phyloP scores from a whole-genome alignment of 2,329 filamentous ascomycete genomes.

The Aspergillus spinulosporus region DNA sequence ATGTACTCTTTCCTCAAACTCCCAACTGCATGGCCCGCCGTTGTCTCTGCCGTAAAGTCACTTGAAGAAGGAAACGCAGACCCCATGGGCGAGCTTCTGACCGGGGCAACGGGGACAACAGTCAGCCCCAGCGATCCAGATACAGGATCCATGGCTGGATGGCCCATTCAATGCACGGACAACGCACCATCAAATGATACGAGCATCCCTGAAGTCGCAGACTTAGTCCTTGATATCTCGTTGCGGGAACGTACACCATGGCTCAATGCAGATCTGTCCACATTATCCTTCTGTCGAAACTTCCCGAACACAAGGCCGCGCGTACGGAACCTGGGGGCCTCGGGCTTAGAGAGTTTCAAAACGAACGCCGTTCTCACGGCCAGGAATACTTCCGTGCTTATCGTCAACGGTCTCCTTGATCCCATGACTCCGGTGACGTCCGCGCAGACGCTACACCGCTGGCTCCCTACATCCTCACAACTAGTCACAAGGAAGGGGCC shows the following conservation, averaged over 20 bases:
- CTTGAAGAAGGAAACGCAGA: neutral
- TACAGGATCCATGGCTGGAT: neutral
- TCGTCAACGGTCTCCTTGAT: constrained; percentile 3
- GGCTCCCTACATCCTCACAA: neutral
- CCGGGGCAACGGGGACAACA: neutral
- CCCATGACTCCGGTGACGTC: neutral
- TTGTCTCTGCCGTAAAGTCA: neutral
- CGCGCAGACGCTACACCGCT: neutral
- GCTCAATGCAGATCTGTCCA: constrained; percentile 4
- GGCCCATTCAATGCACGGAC: constrained; percentile 7
- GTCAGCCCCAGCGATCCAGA: neutral
- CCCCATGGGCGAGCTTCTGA: neutral
- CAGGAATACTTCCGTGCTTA: neutral
- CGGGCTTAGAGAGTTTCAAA: neutral
- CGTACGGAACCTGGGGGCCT: neutral
- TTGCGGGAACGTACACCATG: neutral
- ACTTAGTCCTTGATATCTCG: neutral
- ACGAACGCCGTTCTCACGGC: neutral
- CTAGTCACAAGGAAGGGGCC: neutral
- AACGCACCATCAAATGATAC: neutral
- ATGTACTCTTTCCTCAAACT: constrained; percentile 11
- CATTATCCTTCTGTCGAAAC: constrained; percentile 4
- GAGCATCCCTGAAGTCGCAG: neutral
- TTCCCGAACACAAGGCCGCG: neutral
- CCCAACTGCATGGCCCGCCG: neutral